Percentiles rank a stretch among this genome's conserved stretches.
These are phyloP conservation scores for Penicillium sp. DNA, from an alignment of 2,329 filamentous ascomycete genomes.

Conservation along the genomic window DNA sequence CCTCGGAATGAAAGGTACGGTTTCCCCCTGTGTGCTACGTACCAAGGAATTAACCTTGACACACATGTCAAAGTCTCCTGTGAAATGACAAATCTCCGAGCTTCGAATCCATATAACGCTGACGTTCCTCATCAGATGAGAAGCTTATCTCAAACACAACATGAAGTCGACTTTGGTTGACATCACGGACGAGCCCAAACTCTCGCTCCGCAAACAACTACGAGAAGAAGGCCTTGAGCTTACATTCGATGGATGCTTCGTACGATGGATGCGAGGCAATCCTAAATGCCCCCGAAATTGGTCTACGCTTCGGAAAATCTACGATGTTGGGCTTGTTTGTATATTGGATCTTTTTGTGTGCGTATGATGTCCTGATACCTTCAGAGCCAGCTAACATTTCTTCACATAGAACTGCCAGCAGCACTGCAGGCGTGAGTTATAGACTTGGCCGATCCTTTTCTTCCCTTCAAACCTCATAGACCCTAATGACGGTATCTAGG, in stretches of 20 bases:
- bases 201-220: conserved; percentile 18
- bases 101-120: not conserved
- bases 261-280: conserved; percentile 33
- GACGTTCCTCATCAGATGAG: not conserved
- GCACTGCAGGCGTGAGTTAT: conserved; percentile 34
- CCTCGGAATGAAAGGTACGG: not conserved
- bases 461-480: too few relatives aligned
- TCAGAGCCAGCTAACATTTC: conserved; percentile 7
- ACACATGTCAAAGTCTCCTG: not conserved
- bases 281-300: conserved; percentile 35
- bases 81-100: not conserved
- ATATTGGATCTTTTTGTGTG: conserved; percentile 37
- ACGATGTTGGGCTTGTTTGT: conserved; percentile 29
- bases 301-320: conserved; percentile 27
- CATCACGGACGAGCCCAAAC: conserved; percentile 11
- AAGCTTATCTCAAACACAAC: not conserved
- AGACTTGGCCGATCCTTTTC: not conserved
- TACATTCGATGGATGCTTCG: conserved; percentile 29
- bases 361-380: not conserved
- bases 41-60: not conserved
- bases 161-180: conserved; percentile 14
- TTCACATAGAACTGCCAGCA: conserved; percentile 32
- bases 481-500: conserved; percentile 13
- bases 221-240: conserved; percentile 28
- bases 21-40: conserved; percentile 1